These are phyloP conservation scores for Tolypocladium nubicola DNA, from an alignment of 2,329 filamentous ascomycete genomes.

Conservation along the genomic window DNA sequence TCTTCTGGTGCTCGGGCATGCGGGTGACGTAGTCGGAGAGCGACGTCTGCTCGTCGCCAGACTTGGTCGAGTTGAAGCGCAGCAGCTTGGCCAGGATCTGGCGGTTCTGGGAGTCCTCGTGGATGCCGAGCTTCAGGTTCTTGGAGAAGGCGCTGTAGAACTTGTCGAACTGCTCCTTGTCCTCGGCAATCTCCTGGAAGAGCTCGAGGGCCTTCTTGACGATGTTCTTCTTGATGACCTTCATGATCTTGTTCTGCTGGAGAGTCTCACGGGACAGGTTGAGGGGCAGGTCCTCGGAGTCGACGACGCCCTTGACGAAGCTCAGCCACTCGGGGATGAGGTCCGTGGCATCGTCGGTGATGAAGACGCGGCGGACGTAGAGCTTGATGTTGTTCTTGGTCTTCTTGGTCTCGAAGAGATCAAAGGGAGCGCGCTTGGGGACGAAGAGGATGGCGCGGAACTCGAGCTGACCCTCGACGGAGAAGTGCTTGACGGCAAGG, in stretches of 20 bases:
- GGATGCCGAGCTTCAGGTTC: conserved; percentile 99
- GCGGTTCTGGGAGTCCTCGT: conserved; percentile 99
- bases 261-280: conserved; percentile 99
- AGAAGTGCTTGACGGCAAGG: conserved; percentile 99
- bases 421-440: conserved; percentile 98
- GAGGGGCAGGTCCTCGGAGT: conserved; percentile 98
- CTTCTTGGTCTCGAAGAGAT: conserved; percentile 99
- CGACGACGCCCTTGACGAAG: conserved; percentile 99
- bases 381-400: conserved; percentile 99
- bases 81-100: conserved; percentile 88
- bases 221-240: conserved; percentile 99
- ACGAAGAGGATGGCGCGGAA: conserved; percentile 99
- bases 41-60: conserved; percentile 88
- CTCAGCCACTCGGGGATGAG: conserved; percentile 98
- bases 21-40: conserved; percentile 96
- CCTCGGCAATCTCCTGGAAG: conserved; percentile 97
- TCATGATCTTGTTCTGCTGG: conserved; percentile 99
- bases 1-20: conserved; percentile 99
- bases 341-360: conserved; percentile 98
- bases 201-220: conserved; percentile 99
- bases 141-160: conserved; percentile 99
- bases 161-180: conserved; percentile 99
- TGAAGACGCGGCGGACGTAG: conserved; percentile 99
- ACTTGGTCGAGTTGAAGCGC: conserved; percentile 98
- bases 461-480: conserved; percentile 98